Percentiles rank a stretch among this genome's conserved stretches.
Conservation (phyloP, 2,329 filamentous ascomycete species). For the Colletotrichum tabaci region DNA sequence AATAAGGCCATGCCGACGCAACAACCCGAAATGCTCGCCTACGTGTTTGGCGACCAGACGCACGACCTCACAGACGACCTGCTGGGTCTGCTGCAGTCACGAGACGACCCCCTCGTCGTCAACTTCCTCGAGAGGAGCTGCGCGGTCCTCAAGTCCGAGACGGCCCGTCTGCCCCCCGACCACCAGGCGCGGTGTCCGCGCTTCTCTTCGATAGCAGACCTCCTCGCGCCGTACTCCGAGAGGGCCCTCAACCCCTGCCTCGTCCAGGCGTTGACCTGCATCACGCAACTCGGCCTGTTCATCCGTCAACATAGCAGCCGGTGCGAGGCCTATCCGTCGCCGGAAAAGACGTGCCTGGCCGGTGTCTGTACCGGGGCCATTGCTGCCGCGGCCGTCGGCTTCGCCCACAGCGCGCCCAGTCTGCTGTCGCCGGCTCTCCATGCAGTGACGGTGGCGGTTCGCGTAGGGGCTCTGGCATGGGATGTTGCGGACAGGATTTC, state of each 20-base stretch:
- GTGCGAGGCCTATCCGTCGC: conserved; percentile 5
- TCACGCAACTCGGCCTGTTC: conserved; percentile 27
- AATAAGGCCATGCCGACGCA: conserved; percentile 1
- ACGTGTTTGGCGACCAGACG: conserved; percentile 34
- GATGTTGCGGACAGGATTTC: conserved; percentile 1
- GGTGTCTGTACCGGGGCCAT: conserved; percentile 25
- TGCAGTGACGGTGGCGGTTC: conserved; percentile 9
- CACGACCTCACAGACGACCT: conserved; percentile 17
- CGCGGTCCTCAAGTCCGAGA: conserved; percentile 11
- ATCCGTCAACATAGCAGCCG: conserved; percentile 29
- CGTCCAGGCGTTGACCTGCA: conserved; percentile 17
- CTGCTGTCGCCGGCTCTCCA: conserved; percentile 2
- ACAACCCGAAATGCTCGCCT: not conserved
- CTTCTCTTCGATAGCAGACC: conserved; percentile 3
- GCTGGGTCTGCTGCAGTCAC: conserved; percentile 4
- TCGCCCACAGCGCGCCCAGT: conserved; percentile 10
- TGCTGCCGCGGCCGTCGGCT: conserved; percentile 25
- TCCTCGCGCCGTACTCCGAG: not conserved
- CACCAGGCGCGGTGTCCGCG: conserved; percentile 21
- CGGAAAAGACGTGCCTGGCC: not conserved
- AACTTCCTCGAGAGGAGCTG: conserved; percentile 31
- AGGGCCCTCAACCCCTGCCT: conserved; percentile 18
- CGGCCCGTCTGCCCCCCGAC: conserved; percentile 12
- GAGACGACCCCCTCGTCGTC: conserved; percentile 10
- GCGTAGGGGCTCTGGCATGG: conserved; percentile 11